Conservation (phyloP, 495 filamentous ascomycete species). For the Neurospora sp. region DNA sequence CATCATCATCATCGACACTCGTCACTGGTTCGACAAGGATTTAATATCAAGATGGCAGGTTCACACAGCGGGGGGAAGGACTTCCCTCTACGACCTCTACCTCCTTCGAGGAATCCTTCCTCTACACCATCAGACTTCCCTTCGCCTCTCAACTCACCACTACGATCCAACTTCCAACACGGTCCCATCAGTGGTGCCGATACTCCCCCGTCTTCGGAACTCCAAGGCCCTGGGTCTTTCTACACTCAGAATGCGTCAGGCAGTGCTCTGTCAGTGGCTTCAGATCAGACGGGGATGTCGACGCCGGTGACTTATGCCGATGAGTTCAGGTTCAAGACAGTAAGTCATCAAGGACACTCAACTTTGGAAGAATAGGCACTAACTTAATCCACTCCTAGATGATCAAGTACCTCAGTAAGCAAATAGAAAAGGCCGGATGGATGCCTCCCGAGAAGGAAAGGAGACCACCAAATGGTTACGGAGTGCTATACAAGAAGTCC, state of each 20-base stretch:
- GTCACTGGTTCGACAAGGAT: background rate
- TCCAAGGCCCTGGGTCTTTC: background rate
- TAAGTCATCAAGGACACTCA: background rate
- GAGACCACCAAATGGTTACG: conserved; percentile 44
- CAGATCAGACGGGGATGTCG: background rate
- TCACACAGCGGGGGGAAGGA: conserved; percentile 1
- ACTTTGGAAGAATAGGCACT: no score
- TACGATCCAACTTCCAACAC: background rate
- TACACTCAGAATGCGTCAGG: background rate
- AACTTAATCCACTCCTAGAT: conserved; percentile 61
- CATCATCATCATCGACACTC: background rate
- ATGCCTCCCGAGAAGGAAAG: conserved; percentile 35
- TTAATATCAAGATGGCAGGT: background rate
- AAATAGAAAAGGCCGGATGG: conserved; percentile 57
- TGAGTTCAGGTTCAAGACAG: conserved; percentile 8
- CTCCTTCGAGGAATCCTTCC: background rate
- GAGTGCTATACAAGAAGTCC: conserved; percentile 52
- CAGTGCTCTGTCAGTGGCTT: conserved; percentile 1
- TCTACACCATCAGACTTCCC: conserved; percentile 1
- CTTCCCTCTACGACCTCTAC: conserved; percentile 2
- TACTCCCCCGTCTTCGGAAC: background rate
- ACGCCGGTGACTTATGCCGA: background rate
- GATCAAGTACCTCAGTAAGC: conserved; percentile 65
- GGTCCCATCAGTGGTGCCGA: background rate
- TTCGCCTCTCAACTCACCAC: background rate